Percentiles rank a stretch among this genome's conserved stretches.
Conservation (phyloP, 2,329 filamentous ascomycete species). For the Ampelomyces quisqualis region DNA sequence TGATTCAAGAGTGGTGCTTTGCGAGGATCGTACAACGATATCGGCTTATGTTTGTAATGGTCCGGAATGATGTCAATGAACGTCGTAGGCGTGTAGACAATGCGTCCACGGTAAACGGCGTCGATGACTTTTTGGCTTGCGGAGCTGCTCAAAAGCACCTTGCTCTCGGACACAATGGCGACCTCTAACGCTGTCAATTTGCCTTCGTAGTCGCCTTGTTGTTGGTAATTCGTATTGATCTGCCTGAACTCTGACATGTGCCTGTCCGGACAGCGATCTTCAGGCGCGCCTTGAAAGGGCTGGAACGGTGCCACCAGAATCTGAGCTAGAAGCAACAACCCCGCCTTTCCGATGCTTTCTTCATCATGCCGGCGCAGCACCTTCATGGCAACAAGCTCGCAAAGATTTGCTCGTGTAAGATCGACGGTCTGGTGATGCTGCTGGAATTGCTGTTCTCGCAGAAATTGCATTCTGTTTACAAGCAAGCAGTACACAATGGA, state of each 20-base stretch:
- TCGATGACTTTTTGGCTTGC: slow-evolving; percentile 80
- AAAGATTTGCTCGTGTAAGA: slow-evolving; percentile 73
- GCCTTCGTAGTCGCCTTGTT: slow-evolving; percentile 53
- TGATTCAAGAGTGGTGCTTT: slow-evolving; percentile 77
- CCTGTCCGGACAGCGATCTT: slow-evolving; percentile 61
- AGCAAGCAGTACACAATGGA: slow-evolving; percentile 83
- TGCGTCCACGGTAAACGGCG: slow-evolving; percentile 76
- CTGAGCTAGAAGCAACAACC: slow-evolving; percentile 72
- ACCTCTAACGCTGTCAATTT: slow-evolving; percentile 78
- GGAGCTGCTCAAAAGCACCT: slow-evolving; percentile 72
- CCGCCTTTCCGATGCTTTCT: slow-evolving; percentile 68
- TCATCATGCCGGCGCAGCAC: slow-evolving; percentile 78
- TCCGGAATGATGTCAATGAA: slow-evolving; percentile 84
- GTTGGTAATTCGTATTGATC: slow-evolving; percentile 31
- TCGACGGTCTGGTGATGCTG: slow-evolving; percentile 80
- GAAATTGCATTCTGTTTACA: slow-evolving; percentile 77
- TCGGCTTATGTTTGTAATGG: slow-evolving; percentile 80
- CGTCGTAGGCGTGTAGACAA: slow-evolving; percentile 79
- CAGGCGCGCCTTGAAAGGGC: slow-evolving; percentile 79
- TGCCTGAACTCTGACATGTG: slow-evolving; percentile 44
- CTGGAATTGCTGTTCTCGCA: slow-evolving; percentile 73
- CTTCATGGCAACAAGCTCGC: slow-evolving; percentile 76
- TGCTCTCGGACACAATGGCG: slow-evolving; percentile 79
- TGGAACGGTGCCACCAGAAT: slow-evolving; percentile 82
- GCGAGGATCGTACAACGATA: slow-evolving; percentile 76